Percentiles rank a stretch among this genome's conserved stretches.
phyloP scores from a whole-genome alignment of 257 asterid species.

The Nicotiana tomentosiformis region DNA sequence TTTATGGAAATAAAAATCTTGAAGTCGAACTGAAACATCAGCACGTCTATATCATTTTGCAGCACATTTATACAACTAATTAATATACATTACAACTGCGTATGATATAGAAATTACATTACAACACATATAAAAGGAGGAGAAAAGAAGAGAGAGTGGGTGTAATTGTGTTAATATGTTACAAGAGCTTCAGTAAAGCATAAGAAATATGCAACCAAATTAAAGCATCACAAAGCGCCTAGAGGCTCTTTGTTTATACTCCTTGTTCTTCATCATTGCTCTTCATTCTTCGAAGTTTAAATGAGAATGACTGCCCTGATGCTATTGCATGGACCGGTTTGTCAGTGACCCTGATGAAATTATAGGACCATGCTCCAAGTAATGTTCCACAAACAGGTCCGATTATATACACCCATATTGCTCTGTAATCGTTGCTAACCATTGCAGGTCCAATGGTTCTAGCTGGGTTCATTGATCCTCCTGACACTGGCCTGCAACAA shows the following conservation, averaged over 20 bases:
- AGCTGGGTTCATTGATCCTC: conserved; percentile 93
- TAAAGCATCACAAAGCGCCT: conserved; percentile 13
- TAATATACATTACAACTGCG: not conserved
- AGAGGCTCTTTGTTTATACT: conserved; percentile 14
- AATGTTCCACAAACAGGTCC: conserved; percentile 77
- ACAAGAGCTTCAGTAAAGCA: not conserved
- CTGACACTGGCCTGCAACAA: conserved; percentile 60
- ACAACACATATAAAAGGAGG: not conserved
- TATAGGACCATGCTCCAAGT: conserved; percentile 65
- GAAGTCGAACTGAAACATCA: too few species aligned
- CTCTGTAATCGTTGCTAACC: conserved; percentile 58
- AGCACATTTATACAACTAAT: too few species aligned
- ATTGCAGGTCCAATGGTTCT: conserved; percentile 79
- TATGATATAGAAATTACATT: not conserved
- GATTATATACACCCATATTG: conserved; percentile 61
- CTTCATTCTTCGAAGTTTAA: conserved; percentile 44
- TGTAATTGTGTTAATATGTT: not conserved
- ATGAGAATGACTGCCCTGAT: conserved; percentile 24
- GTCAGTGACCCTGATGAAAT: conserved; percentile 45
- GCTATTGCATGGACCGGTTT: conserved; percentile 38
- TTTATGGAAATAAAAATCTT: too few species aligned
- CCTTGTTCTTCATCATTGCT: conserved; percentile 25
- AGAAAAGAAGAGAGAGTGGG: not conserved
- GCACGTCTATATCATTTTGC: too few species aligned
- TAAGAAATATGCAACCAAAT: not conserved